Percentiles rank a stretch among this genome's conserved stretches.
Conservation (phyloP, 148 eudicot genomes). For the Gaultheria prostrata region DNA sequence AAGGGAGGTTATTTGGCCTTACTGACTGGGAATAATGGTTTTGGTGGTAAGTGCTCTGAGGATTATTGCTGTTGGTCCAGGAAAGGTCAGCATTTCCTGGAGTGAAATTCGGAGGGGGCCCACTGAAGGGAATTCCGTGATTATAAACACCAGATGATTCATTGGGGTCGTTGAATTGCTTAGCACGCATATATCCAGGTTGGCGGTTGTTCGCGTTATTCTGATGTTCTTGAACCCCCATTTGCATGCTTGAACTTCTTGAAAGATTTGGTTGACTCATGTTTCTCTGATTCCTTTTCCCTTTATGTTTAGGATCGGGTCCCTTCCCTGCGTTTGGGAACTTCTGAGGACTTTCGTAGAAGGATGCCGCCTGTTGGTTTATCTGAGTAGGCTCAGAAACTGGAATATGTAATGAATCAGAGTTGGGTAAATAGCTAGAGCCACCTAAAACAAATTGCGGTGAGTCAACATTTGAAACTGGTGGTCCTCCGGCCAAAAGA, state of each 20-base stretch:
- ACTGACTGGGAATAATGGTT: slow-evolving; percentile 36
- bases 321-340: slow-evolving; percentile 33
- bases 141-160: slow-evolving; percentile 39
- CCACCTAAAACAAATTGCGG: slow-evolving; percentile 31
- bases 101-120: slow-evolving; percentile 34
- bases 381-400: slow-evolving; percentile 34
- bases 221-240: slow-evolving; percentile 36
- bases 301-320: slow-evolving; percentile 38
- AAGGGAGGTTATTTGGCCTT: slow-evolving; percentile 26
- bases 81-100: slow-evolving; percentile 41
- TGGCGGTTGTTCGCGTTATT: slow-evolving; percentile 24
- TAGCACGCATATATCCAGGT: slow-evolving; percentile 29
- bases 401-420: slow-evolving; percentile 26
- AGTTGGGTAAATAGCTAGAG: slow-evolving; percentile 22
- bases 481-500: slow-evolving; percentile 67
- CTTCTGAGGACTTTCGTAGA: slow-evolving; percentile 32
- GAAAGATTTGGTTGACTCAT: slow-evolving; percentile 36
- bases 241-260: slow-evolving; percentile 33
- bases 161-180: slow-evolving; percentile 37
- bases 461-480: slow-evolving; percentile 43
- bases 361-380: slow-evolving; percentile 28
- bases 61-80: slow-evolving; percentile 28
- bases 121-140: slow-evolving; percentile 33
- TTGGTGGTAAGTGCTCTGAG: slow-evolving; percentile 34
- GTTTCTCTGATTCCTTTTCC: slow-evolving; percentile 39